Evolutionary conservation across 2,329 filamentous ascomycete genomes (phyloP).

Genomic region (Colletotrichum viniferum): DNA sequence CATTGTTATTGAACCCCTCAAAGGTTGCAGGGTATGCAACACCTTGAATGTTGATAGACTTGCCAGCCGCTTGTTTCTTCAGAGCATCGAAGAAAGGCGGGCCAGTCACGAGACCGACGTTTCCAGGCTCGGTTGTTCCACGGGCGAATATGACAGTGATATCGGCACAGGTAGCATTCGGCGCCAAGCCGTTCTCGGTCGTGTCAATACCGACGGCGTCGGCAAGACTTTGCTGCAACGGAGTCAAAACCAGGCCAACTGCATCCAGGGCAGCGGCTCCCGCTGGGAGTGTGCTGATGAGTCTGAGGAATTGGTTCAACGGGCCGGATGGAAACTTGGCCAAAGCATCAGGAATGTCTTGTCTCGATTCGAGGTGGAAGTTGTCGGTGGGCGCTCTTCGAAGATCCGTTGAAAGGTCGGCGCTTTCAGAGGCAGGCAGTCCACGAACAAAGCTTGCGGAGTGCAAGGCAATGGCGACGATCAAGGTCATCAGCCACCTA

Average conservation of each 20-base stretch:
- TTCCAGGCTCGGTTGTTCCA: constrained; percentile 33
- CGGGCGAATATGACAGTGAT: constrained; percentile 33
- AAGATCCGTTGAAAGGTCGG: not conserved
- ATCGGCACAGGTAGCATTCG: constrained; percentile 26
- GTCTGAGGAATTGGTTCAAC: constrained; percentile 6
- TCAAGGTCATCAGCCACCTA: not conserved
- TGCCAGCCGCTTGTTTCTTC: not conserved
- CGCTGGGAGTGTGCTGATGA: constrained; percentile 6
- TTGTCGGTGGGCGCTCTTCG: not conserved
- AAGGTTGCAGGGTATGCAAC: constrained; percentile 31
- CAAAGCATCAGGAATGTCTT: constrained; percentile 3
- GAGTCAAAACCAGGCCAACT: not conserved
- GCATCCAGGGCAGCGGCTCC: constrained; percentile 13
- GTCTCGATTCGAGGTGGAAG: not conserved
- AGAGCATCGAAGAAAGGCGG: constrained; percentile 29
- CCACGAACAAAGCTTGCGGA: not conserved
- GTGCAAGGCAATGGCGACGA: not conserved
- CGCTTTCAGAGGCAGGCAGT: not conserved
- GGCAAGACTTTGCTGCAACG: constrained; percentile 18
- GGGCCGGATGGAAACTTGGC: constrained; percentile 7
- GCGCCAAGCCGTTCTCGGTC: constrained; percentile 2
- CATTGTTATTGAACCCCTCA: constrained; percentile 27
- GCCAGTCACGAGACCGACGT: constrained; percentile 28
- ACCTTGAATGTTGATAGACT: constrained; percentile 26
- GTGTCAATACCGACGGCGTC: constrained; percentile 18